These are phyloP conservation scores for Pilasporangium apinafurcum DNA, from an alignment of 352 stramenopile species.

Conservation along the genomic window DNA sequence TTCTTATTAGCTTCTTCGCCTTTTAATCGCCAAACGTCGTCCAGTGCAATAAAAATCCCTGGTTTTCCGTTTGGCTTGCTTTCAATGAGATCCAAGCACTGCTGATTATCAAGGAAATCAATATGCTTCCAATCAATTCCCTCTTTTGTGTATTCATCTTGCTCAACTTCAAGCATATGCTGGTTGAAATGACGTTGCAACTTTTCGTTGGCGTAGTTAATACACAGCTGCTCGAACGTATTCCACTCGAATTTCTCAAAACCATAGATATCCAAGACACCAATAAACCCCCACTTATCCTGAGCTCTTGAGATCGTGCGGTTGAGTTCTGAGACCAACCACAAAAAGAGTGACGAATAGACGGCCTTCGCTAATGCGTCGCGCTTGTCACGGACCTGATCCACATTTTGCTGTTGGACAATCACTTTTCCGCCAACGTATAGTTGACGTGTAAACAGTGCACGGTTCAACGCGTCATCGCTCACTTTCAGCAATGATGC, in stretches of 20 bases:
- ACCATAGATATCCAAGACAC: slow-evolving; percentile 97
- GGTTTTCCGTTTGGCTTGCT: slow-evolving; percentile 84
- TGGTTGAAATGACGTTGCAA: slow-evolving; percentile 93
- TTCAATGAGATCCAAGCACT: slow-evolving; percentile 91
- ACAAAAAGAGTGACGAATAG: slow-evolving; percentile 90
- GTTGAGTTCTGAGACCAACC: slow-evolving; percentile 89
- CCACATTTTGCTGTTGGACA: slow-evolving; percentile 83
- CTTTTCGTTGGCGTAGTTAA: slow-evolving; percentile 96
- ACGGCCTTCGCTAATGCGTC: slow-evolving; percentile 90
- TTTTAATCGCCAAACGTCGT: slow-evolving; percentile 94
- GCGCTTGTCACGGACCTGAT: slow-evolving; percentile 84
- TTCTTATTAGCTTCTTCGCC: slow-evolving; percentile 89
- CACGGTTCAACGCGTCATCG: slow-evolving; percentile 61
- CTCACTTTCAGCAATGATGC: slow-evolving; percentile 74
- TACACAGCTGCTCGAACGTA: slow-evolving; percentile 95
- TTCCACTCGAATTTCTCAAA: slow-evolving; percentile 97
- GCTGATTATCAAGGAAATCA: slow-evolving; percentile 92
- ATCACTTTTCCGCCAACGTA: slow-evolving; percentile 88
- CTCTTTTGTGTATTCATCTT: slow-evolving; percentile 97
- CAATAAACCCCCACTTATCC: slow-evolving; percentile 90
- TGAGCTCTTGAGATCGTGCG: slow-evolving; percentile 77
- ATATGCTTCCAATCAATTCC: slow-evolving; percentile 92
- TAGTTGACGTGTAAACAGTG: slow-evolving; percentile 76
- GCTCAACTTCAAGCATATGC: slow-evolving; percentile 95
- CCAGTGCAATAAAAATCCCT: slow-evolving; percentile 93